phyloP scores from a whole-genome alignment of 192 early-diverging fungal species.

The Podila clonocystis region DNA sequence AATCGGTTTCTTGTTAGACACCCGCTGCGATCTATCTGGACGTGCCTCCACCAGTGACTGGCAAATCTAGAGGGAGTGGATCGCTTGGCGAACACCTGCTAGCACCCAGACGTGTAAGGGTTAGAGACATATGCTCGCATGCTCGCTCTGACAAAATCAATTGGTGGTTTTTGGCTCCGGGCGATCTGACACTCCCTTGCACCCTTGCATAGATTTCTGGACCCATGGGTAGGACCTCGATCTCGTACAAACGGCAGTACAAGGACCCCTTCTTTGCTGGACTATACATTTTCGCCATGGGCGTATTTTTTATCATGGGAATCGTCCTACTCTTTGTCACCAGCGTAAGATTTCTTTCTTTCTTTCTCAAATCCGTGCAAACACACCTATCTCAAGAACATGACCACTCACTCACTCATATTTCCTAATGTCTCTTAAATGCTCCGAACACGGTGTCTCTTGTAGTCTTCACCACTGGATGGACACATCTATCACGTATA shows the following conservation, averaged over 20 bases:
- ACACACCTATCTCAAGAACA: too few relatives aligned
- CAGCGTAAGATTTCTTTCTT: constrained; percentile 45
- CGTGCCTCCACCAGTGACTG: constrained; percentile 31
- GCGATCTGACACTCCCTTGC: too few relatives aligned
- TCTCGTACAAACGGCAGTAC: constrained; percentile 53
- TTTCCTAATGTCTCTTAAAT: too few relatives aligned
- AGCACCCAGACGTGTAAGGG: constrained; percentile 53
- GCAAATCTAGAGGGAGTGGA: constrained; percentile 37
- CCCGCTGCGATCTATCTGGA: constrained; percentile 66
- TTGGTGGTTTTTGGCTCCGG: too few relatives aligned
- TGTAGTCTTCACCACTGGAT: constrained; percentile 41
- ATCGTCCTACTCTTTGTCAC: constrained; percentile 60
- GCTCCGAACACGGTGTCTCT: too few relatives aligned
- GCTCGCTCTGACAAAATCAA: background rate
- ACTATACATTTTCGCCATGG: constrained; percentile 48
- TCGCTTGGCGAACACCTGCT: constrained; percentile 60
- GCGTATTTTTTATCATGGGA: constrained; percentile 52
- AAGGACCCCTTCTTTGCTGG: constrained; percentile 63
- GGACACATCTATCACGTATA: constrained; percentile 50
- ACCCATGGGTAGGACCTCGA: constrained; percentile 53
- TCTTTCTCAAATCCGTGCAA: background rate
- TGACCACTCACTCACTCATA: too few relatives aligned
- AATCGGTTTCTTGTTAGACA: constrained; percentile 31
- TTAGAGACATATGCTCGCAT: too few relatives aligned
- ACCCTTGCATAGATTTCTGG: constrained; percentile 30